These are phyloP conservation scores for Trametes gibbosa DNA, from an alignment of 768 basidiomycete species.

Conservation along the genomic window DNA sequence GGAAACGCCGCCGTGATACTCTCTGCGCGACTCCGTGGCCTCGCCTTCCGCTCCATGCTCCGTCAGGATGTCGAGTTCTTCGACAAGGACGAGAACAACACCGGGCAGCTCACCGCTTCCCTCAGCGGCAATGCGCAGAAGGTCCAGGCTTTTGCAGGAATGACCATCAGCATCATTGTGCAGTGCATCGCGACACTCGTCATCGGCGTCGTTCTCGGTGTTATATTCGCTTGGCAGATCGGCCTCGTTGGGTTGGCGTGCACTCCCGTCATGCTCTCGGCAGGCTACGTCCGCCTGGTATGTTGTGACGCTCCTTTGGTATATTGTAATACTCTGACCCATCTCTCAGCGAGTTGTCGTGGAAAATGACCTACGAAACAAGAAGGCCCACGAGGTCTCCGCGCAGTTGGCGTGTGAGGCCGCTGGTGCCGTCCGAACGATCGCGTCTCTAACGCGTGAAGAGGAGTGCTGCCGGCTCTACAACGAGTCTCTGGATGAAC, in stretches of 20 bases:
- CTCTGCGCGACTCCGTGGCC: conserved; percentile 62
- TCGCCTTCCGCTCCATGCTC: conserved; percentile 77
- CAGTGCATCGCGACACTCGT: conserved; percentile 70
- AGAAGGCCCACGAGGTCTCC: conserved; percentile 71
- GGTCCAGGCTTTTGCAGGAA: conserved; percentile 79
- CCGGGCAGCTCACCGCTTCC: conserved; percentile 74
- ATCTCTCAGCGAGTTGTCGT: conserved; percentile 68
- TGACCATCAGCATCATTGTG: conserved; percentile 87
- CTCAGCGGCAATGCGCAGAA: conserved; percentile 88
- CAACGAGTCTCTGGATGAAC: conserved; percentile 66
- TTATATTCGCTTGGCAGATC: conserved; percentile 73
- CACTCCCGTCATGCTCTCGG: conserved; percentile 63
- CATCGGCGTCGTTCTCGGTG: conserved; percentile 74
- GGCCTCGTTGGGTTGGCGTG: conserved; percentile 82
- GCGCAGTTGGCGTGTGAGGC: conserved; percentile 94
- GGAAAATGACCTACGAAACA: conserved; percentile 80
- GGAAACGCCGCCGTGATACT: conserved; percentile 63
- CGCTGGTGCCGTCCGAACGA: conserved; percentile 84
- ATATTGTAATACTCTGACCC: too few species aligned
- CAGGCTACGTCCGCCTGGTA: conserved; percentile 82
- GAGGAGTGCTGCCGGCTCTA: conserved; percentile 69
- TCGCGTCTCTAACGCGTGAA: conserved; percentile 85
- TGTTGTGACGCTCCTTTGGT: conserved; percentile 20
- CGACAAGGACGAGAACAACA: conserved; percentile 80
- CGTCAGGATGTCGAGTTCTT: conserved; percentile 91